Percentiles rank a stretch among this genome's conserved stretches.
These are phyloP conservation scores for Mycena vulgaris DNA, from an alignment of 768 basidiomycete genomes.

Conservation along the genomic window DNA sequence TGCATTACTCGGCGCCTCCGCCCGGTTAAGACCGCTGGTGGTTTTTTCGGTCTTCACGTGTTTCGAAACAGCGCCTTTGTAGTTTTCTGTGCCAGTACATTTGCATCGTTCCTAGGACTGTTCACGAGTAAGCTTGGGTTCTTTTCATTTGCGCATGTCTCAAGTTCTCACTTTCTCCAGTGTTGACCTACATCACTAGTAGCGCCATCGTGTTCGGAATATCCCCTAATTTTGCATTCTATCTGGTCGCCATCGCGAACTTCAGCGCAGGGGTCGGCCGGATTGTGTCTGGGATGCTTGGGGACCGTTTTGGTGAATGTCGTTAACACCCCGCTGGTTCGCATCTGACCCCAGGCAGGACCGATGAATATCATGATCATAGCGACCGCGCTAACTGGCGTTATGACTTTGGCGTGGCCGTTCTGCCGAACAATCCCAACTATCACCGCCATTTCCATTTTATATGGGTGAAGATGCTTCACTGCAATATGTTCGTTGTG, in stretches of 20 bases:
- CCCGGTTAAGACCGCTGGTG: conserved; percentile 49
- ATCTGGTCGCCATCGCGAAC: conserved; percentile 63
- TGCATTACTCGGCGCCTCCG: conserved; percentile 56
- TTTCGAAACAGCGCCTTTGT: background rate
- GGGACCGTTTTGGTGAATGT: conserved; percentile 57
- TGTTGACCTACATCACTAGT: conserved; percentile 44
- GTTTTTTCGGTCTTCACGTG: conserved; percentile 58
- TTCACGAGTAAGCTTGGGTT: conserved; percentile 51
- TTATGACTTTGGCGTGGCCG: conserved; percentile 15
- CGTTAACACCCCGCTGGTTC: background rate
- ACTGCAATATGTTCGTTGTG: background rate
- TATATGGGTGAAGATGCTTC: conserved; percentile 26
- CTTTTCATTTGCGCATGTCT: background rate
- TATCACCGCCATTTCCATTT: conserved; percentile 1
- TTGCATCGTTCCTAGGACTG: conserved; percentile 62
- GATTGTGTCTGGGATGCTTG: conserved; percentile 54
- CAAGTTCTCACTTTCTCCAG: background rate
- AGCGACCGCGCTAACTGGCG: conserved; percentile 5
- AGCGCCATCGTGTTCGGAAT: conserved; percentile 26
- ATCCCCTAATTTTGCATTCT: conserved; percentile 52
- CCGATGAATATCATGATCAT: conserved; percentile 16
- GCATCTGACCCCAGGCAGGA: background rate
- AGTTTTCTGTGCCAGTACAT: conserved; percentile 43
- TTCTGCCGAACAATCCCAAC: conserved; percentile 18
- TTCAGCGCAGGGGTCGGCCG: conserved; percentile 63